Base-by-base conservation (phyloP, 345 rosid genomes). In the Aquilaria malaccensis region DNA sequence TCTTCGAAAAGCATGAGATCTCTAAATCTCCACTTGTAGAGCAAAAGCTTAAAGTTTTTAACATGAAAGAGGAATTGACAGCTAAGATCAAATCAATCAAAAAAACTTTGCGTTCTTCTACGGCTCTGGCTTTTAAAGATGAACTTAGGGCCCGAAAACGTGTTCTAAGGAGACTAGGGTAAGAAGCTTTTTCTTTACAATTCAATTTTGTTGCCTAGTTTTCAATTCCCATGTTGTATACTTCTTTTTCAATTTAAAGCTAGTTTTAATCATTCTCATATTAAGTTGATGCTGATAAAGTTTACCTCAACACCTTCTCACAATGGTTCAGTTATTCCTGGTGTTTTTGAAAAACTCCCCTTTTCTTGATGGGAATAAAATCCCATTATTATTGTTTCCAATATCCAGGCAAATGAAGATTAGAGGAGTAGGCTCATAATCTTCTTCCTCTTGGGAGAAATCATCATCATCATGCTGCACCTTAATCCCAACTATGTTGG, bases 91-190 rank as follows among this genome's bases (percentile, higher is more conserved):
- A 84, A 74, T 80, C 87, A 58, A 80, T 88, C 66, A 94, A 77
- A 81, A 94, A 79, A 72, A 67, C 78, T 32, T 81, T 83, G 78
- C 85, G 91, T 54, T 83, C 85, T 65, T 88, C 96, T 66, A 75
- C 92, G 37, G 71, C 80, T 15, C 78, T 94, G 80, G 99, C 95
- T 29, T 94, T 94, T 72, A 94, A 94, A 76, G 99, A 90, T 70
- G 99, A 94, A 71, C 97, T 94, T 29, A 94, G 88, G 77, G 96
- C 97, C 49, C 84, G 97, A 76, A 94, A 86, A 68, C 81, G 99
- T 63, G 97, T 88, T 76, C 88, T 94, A 11, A 87, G 99, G 60
- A 86, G 95, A 72, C 91, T 94, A 41, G 95, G 99, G 97, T 93
- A 84, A 72, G 47, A 22, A 56, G n/a, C 15, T 10, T 45, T 67